Evolutionary conservation across 2,329 filamentous ascomycete genomes (phyloP), one percentile per base, ranked within the genome.

Genomic region (Rutstroemia sp.): DNA sequence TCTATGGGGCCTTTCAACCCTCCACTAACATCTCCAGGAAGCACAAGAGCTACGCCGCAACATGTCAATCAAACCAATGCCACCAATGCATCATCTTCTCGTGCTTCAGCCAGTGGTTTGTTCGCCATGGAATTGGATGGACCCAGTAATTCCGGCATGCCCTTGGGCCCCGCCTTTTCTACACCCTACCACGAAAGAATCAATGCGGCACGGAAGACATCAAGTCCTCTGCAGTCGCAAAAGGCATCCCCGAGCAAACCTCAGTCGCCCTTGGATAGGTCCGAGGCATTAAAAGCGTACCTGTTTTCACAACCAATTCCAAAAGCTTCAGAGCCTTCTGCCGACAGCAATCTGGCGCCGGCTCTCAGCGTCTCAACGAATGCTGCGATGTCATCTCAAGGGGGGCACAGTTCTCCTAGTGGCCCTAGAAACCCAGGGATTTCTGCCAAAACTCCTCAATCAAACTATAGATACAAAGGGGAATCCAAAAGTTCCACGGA

Each of bases 51-150:
- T 55, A 66, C 65, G 41, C 63, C 62, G 30, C 57, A 60, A 27
- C 49, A 55, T 59, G 64, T 34, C 58, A 66, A 27, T 63, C 70
- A 62, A 69, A 71, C 37, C 56, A 64, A 62, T 21, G 64, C 70
- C 51, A 72, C 73, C 48, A 70, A 70, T 47, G 73, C 72, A 46
- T 70, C 74, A 27, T 71, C 73, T 38, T 73, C 74, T 41, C 76
- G 77, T 57, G 73, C 70, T 44, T 73, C 75, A 2, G 70, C 77
- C 30, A 76, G 77, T 51, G 79, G 78, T 23, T 78, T 88, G 30
- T 88, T 90, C 58, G 70, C 82, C 7, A 78, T 84, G 60, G 89
- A 95, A 67, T 74, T 91, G 47, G 83, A 89, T 61, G 79, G 79
- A 23, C 78, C 76, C 17, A 69, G 75, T n/a, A 71, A 70, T 42